These are phyloP conservation scores for Orbilia javanica DNA, from an alignment of 2,329 filamentous ascomycete species.

Conservation along the genomic window DNA sequence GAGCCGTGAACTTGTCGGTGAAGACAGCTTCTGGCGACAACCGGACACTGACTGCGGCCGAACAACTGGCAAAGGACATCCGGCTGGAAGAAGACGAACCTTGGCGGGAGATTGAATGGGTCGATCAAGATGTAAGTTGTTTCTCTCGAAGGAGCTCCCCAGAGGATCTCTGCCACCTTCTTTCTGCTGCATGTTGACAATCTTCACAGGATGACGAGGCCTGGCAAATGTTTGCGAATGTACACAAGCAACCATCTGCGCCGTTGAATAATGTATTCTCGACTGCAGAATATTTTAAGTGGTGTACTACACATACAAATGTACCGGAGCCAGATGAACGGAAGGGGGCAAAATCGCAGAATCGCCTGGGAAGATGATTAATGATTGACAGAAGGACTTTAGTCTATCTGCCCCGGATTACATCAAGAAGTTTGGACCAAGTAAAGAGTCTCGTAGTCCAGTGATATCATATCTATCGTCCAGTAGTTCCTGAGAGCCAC, in stretches of 20 bases:
- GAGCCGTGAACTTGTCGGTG: conserved; percentile 87
- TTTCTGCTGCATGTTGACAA: background rate
- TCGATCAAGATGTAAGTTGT: conserved; percentile 76
- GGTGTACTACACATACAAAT: conserved; percentile 32
- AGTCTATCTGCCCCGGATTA: background rate
- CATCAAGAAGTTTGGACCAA: background rate
- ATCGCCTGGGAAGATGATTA: conserved; percentile 10
- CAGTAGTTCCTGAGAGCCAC: too few relatives aligned
- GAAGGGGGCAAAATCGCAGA: conserved; percentile 16
- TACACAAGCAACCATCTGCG: conserved; percentile 35
- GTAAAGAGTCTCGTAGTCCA: background rate
- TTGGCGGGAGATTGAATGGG: conserved; percentile 84
- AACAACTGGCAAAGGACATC: conserved; percentile 76
- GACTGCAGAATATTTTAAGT: conserved; percentile 45
- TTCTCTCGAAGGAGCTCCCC: background rate
- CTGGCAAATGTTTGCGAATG: conserved; percentile 56
- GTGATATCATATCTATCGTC: conserved; percentile 1
- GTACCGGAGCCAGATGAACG: conserved; percentile 24
- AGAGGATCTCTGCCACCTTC: background rate
- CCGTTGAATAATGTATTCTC: conserved; percentile 48
- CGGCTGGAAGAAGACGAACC: conserved; percentile 82
- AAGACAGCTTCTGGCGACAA: conserved; percentile 76
- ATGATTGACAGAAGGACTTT: background rate
- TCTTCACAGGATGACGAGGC: conserved; percentile 43
- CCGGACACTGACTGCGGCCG: conserved; percentile 68